Conservation (phyloP, 192 early-diverging fungal genomes). For the Coemansia sp. region DNA sequence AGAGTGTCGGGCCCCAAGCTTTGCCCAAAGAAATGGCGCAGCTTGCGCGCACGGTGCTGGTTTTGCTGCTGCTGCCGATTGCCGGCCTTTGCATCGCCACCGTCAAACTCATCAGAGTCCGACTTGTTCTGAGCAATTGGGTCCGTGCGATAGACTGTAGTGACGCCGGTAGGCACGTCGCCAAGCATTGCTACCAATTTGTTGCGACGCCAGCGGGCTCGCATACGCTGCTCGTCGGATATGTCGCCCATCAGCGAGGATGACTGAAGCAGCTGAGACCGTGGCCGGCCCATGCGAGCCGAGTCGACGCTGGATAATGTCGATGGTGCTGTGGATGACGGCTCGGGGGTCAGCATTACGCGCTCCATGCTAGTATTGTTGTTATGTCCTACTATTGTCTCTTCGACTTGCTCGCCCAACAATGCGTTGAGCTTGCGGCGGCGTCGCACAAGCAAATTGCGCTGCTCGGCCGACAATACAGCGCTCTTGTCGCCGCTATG, state of each 20-base stretch:
- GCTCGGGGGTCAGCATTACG: neutral
- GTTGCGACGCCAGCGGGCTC: conserved; percentile 40
- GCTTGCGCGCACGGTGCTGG: conserved; percentile 24
- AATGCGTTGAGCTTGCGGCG: conserved; percentile 64
- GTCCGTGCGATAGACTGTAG: conserved; percentile 18
- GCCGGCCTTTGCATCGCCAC: neutral
- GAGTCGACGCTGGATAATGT: neutral
- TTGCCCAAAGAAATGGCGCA: conserved; percentile 42
- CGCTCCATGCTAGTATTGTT: neutral
- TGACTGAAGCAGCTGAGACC: neutral
- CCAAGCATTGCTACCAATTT: conserved; percentile 42
- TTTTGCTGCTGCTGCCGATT: conserved; percentile 6
- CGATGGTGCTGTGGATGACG: neutral
- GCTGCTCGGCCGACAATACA: conserved; percentile 56
- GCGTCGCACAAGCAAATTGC: conserved; percentile 62
- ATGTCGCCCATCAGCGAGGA: neutral
- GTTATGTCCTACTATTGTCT: conserved; percentile 35
- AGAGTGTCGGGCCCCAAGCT: conserved; percentile 40
- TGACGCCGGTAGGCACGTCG: conserved; percentile 29
- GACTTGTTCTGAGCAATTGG: neutral
- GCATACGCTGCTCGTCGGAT: conserved; percentile 30
- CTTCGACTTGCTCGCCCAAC: conserved; percentile 64
- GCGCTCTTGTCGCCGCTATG: neutral
- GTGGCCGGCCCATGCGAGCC: conserved; percentile 27
- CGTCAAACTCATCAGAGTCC: neutral